A percentile compares a stretch with the other conserved stretches of the same genome.
Conservation (phyloP, 306 rosid species). For the Prunus dulcis region DNA sequence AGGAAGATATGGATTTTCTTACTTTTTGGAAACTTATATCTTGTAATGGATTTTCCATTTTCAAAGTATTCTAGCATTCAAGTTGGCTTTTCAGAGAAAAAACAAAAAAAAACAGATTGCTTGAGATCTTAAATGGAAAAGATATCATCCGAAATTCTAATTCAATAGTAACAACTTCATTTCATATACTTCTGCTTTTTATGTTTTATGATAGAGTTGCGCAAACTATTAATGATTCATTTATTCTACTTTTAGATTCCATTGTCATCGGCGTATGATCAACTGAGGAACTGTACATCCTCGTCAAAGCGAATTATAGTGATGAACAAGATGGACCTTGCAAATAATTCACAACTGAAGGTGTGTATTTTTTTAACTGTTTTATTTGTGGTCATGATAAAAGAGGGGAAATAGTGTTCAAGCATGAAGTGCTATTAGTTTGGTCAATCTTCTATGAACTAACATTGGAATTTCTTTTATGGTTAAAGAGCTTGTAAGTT, state of each 20-base stretch:
- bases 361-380: conserved; percentile 28
- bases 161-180: background rate
- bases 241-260: conserved; percentile 57
- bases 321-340: conserved; percentile 82
- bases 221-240: background rate
- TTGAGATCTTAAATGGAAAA: background rate
- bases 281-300: conserved; percentile 26
- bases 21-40: background rate
- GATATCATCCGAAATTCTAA: background rate
- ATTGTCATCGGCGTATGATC: conserved; percentile 48
- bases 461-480: background rate
- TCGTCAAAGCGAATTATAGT: conserved; percentile 42
- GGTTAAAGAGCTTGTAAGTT: background rate
- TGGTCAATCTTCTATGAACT: background rate
- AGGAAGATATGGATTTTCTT: background rate
- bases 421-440: background rate
- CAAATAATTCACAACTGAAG: conserved; percentile 45
- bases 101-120: background rate
- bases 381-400: conserved; percentile 2
- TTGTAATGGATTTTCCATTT: background rate
- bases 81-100: background rate
- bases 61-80: background rate
- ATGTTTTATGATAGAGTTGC: background rate
- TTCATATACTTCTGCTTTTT: background rate
- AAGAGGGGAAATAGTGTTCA: background rate